These are phyloP conservation scores for Xylariaceae sp. DNA, from an alignment of 2,329 filamentous ascomycete genomes.

Conservation along the genomic window DNA sequence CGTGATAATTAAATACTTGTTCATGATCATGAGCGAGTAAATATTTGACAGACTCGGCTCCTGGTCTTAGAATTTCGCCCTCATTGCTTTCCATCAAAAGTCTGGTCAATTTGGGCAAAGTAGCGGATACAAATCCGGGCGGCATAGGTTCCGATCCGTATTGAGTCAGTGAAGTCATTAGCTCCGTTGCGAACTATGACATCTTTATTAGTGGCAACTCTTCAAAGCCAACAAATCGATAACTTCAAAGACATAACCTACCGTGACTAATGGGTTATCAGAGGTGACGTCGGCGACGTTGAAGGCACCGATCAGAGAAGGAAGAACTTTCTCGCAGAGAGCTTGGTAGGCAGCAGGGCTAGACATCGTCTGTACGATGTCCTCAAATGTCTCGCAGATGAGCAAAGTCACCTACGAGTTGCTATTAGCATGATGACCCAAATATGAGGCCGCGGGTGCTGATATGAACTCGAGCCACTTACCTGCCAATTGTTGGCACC, in stretches of 20 bases:
- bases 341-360: constrained; percentile 67
- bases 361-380: constrained; percentile 68
- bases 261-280: constrained; percentile 77
- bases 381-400: constrained; percentile 87
- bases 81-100: constrained; percentile 81
- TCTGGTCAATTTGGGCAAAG: constrained; percentile 81
- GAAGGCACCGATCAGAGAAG: constrained; percentile 82
- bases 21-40: constrained; percentile 86
- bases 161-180: constrained; percentile 76
- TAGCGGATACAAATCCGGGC: constrained; percentile 75
- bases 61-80: constrained; percentile 81
- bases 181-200: constrained; percentile 69
- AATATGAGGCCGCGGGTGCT: too few species aligned
- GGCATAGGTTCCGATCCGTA: constrained; percentile 83
- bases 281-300: constrained; percentile 82
- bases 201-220: constrained; percentile 19
- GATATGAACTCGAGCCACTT: constrained; percentile 5
- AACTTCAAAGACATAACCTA: constrained; percentile 32
- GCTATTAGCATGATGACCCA: constrained; percentile 10
- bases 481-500: constrained; percentile 83
- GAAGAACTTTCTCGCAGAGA: constrained; percentile 81
- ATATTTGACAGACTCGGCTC: constrained; percentile 81
- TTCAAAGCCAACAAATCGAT: neutral
- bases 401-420: constrained; percentile 62
- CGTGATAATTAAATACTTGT: constrained; percentile 83